phyloP scores from a whole-genome alignment of 2,329 filamentous ascomycete species.

The Hortaea werneckii region DNA sequence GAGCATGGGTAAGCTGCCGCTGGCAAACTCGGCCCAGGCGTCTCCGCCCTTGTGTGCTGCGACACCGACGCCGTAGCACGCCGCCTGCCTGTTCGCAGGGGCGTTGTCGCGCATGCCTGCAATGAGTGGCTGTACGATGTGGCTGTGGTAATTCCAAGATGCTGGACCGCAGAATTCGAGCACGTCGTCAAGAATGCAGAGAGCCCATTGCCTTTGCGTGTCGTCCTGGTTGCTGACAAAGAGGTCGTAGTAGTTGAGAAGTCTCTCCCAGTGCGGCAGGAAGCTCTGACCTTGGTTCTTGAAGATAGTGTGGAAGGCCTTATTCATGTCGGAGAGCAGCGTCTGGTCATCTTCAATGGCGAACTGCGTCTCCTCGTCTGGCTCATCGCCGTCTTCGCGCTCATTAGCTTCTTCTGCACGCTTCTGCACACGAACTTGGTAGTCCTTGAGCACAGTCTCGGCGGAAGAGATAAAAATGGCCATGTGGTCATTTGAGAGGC shows the following conservation, averaged over 20 bases:
- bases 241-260: slow-evolving; percentile 73
- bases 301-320: slow-evolving; percentile 97
- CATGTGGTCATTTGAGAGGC: slow-evolving; percentile 70
- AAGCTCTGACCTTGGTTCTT: slow-evolving; percentile 86
- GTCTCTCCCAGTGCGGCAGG: slow-evolving; percentile 75
- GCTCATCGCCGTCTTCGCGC: slow-evolving; percentile 63
- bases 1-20: slow-evolving; percentile 65
- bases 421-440: slow-evolving; percentile 73
- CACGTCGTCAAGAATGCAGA: slow-evolving; percentile 97
- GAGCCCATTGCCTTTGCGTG: slow-evolving; percentile 95
- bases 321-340: slow-evolving; percentile 97
- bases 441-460: slow-evolving; percentile 79
- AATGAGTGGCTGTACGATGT: slow-evolving; percentile 79
- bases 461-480: slow-evolving; percentile 77
- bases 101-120: slow-evolving; percentile 77
- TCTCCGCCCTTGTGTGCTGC: slow-evolving; percentile 86
- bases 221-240: slow-evolving; percentile 80
- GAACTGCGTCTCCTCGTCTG: slow-evolving; percentile 74
- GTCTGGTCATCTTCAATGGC: slow-evolving; percentile 97
- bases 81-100: slow-evolving; percentile 87
- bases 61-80: slow-evolving; percentile 90
- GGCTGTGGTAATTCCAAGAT: slow-evolving; percentile 74
- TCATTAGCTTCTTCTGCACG: slow-evolving; percentile 78
- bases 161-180: slow-evolving; percentile 90
- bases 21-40: slow-evolving; percentile 79